A percentile compares a stretch with the other conserved stretches of the same genome.
Evolutionary conservation across 192 early-diverging fungal genomes (phyloP).

Genomic region (Allomyces macrogynus): DNA sequence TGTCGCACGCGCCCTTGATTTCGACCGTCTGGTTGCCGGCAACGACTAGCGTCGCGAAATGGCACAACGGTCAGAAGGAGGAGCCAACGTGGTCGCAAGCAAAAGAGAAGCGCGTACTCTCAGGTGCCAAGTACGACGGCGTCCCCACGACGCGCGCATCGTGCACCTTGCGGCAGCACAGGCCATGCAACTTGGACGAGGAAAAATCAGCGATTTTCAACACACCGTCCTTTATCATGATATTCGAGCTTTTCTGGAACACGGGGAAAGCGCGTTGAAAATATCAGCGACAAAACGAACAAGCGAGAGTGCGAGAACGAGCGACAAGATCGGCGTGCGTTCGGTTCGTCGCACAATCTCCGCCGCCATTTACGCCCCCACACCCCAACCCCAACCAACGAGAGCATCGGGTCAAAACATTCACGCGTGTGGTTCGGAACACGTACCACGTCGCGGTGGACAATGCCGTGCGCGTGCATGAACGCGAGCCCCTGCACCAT

Average conservation of each 20-base stretch:
- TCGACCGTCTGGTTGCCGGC: not conserved
- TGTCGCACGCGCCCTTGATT: not conserved
- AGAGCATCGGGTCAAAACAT: no score
- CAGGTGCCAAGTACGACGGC: not conserved
- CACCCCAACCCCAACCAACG: not conserved
- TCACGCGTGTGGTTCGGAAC: no score
- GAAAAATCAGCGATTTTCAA: not conserved
- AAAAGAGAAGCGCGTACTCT: not conserved
- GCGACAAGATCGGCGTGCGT: slow-evolving; percentile 61
- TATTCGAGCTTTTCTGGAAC: not conserved
- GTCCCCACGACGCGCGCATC: not conserved
- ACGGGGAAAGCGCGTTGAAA: not conserved
- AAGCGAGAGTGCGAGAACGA: slow-evolving; percentile 42
- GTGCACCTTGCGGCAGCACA: not conserved
- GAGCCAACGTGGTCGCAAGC: no score
- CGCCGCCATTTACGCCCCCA: slow-evolving; percentile 8
- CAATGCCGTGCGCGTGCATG: slow-evolving; percentile 58
- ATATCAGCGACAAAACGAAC: not conserved
- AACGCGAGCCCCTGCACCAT: slow-evolving; percentile 68
- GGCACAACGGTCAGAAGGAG: no score
- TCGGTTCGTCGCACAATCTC: slow-evolving; percentile 61
- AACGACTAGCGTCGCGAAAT: not conserved
- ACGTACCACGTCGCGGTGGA: slow-evolving; percentile 56
- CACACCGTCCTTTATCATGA: not conserved
- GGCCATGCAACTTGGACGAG: not conserved